Percentiles rank a stretch among this genome's conserved stretches.
Conservation (phyloP, 352 stramenopile species). For the Phytophthora sansomeana region DNA sequence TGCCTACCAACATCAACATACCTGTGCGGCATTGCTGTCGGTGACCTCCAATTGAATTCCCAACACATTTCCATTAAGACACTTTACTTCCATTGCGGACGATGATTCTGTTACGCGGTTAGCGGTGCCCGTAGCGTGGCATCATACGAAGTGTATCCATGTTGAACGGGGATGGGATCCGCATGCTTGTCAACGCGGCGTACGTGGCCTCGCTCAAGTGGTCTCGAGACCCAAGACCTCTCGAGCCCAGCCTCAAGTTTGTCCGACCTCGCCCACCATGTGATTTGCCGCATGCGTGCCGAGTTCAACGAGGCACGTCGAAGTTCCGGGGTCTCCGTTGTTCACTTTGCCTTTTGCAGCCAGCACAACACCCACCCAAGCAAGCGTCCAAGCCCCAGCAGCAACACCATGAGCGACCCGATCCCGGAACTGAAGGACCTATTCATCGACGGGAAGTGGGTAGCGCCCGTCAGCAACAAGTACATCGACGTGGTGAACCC, state of each 20-base stretch:
- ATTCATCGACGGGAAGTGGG: slow-evolving; percentile 73
- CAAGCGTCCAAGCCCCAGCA: not conserved
- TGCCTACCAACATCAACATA: not conserved
- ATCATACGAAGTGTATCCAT: not conserved
- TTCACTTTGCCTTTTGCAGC: slow-evolving; percentile 19
- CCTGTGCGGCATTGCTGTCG: not conserved
- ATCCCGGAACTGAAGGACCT: slow-evolving; percentile 58
- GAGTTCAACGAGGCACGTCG: slow-evolving; percentile 10
- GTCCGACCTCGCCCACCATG: slow-evolving; percentile 16
- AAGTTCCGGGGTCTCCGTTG: not conserved
- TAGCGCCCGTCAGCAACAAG: slow-evolving; percentile 41
- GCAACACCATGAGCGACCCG: slow-evolving; percentile 31
- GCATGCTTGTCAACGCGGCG: slow-evolving; percentile 2
- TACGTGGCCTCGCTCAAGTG: no score
- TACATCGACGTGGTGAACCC: slow-evolving; percentile 56
- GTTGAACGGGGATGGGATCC: not conserved
- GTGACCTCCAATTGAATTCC: not conserved
- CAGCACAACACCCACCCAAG: not conserved
- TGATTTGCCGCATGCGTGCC: slow-evolving; percentile 1
- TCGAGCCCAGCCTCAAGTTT: slow-evolving; percentile 2
- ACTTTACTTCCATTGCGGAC: no score
- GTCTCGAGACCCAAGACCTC: no score
- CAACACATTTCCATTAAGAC: no score
- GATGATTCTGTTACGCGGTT: slow-evolving; percentile 4
- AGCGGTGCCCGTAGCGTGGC: not conserved